Conservation (phyloP, 192 early-diverging fungal species). For the Coemansia sp. region DNA sequence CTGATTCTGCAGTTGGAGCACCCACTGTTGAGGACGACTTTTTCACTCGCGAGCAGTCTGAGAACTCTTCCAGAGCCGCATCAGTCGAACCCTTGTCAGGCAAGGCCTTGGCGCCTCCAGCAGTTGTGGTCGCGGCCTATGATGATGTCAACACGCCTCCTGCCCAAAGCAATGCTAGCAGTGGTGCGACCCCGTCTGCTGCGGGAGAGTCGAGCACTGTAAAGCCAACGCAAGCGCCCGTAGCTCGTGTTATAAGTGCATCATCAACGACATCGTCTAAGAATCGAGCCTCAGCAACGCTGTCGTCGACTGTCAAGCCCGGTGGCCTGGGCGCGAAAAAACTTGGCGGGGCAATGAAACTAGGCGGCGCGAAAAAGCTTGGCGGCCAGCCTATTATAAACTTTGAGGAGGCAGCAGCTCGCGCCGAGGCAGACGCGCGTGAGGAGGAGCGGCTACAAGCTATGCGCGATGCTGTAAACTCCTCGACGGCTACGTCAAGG, state of each 20-base stretch:
- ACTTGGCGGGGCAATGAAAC: conserved; percentile 59
- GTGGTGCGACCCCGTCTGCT: not conserved
- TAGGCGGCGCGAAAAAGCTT: conserved; percentile 87
- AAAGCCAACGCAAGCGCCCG: conserved; percentile 21
- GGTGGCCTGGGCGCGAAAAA: conserved; percentile 42
- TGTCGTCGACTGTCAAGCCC: conserved; percentile 20
- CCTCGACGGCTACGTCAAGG: not conserved
- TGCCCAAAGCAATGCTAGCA: not conserved
- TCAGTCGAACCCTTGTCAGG: not conserved
- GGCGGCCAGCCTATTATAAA: conserved; percentile 66
- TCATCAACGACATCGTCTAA: conserved; percentile 7
- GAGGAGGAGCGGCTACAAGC: conserved; percentile 60
- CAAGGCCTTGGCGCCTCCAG: conserved; percentile 28
- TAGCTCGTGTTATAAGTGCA: conserved; percentile 25
- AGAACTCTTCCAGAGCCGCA: conserved; percentile 5
- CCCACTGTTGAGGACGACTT: conserved; percentile 23
- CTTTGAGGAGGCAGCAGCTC: conserved; percentile 91
- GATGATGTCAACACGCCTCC: not conserved
- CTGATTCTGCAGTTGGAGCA: not conserved
- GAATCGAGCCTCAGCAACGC: not conserved
- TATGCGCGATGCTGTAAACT: conserved; percentile 44
- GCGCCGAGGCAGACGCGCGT: conserved; percentile 78
- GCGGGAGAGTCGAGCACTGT: not conserved
- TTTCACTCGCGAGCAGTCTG: conserved; percentile 28
- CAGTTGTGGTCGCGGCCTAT: not conserved